phyloP scores from a whole-genome alignment of 371 early-diverging fungal genomes.

The Apophysomyces elegans region DNA sequence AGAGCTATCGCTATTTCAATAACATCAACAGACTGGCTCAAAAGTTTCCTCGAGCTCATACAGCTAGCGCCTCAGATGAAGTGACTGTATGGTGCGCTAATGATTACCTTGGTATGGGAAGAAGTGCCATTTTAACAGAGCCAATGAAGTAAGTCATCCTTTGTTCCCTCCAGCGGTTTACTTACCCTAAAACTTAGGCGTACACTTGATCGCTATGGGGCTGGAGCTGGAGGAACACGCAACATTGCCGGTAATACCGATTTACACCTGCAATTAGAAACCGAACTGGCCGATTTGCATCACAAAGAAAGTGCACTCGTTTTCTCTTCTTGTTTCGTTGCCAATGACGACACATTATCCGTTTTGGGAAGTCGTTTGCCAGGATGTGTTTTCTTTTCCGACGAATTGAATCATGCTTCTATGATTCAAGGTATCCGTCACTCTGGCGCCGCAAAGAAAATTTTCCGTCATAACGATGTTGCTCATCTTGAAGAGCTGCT shows the following conservation, averaged over 20 bases:
- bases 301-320: constrained; percentile 86
- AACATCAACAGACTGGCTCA: constrained; percentile 94
- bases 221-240: constrained; percentile 96
- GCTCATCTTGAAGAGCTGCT: constrained; percentile 83
- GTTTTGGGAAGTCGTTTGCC: constrained; percentile 87
- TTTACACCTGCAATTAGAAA: constrained; percentile 85
- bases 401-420: constrained; percentile 91
- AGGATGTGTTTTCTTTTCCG: constrained; percentile 87
- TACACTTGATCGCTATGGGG: constrained; percentile 87
- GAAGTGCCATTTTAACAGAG: constrained; percentile 77
- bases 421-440: constrained; percentile 97
- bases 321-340: constrained; percentile 95
- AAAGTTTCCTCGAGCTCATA: constrained; percentile 89
- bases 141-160: constrained; percentile 72
- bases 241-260: constrained; percentile 96
- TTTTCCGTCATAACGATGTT: constrained; percentile 92
- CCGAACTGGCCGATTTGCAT: constrained; percentile 85
- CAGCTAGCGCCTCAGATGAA: constrained; percentile 70
- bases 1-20: constrained; percentile 95
- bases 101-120: constrained; percentile 93
- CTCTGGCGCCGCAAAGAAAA: constrained; percentile 79
- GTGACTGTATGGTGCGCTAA: constrained; percentile 98
- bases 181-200: constrained; percentile 29
- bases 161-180: neutral
- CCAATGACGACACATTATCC: constrained; percentile 92